Conservation (phyloP, 2,329 filamentous ascomycete species). For the Penicillium aurantiogriseum region DNA sequence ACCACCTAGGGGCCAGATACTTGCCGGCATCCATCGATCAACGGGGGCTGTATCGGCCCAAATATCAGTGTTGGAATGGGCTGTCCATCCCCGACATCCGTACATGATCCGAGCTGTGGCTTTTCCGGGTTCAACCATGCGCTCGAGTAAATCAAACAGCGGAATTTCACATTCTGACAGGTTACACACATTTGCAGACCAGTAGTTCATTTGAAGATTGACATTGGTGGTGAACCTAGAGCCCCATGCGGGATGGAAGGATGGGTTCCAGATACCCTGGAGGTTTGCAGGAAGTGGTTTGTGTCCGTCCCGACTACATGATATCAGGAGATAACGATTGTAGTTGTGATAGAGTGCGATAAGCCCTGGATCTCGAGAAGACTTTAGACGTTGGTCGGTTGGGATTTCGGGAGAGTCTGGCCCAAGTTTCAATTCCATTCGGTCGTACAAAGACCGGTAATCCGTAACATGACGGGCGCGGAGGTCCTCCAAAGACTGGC, state of each 20-base stretch:
- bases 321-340: constrained; percentile 55
- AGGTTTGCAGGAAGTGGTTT: constrained; percentile 55
- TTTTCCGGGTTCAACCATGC: constrained; percentile 40
- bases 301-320: constrained; percentile 49
- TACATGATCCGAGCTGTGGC: constrained; percentile 57
- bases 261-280: constrained; percentile 57
- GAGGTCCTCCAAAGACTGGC: constrained; percentile 21
- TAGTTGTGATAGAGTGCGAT: constrained; percentile 56
- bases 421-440: constrained; percentile 31
- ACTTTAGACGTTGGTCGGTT: constrained; percentile 32
- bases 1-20: constrained; percentile 45
- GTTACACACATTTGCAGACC: constrained; percentile 54
- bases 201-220: constrained; percentile 64
- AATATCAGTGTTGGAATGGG: constrained; percentile 59
- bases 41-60: constrained; percentile 58
- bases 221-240: constrained; percentile 60
- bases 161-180: constrained; percentile 46
- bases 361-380: constrained; percentile 50
- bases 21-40: constrained; percentile 44
- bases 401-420: constrained; percentile 25
- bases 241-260: constrained; percentile 51
- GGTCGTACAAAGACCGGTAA: constrained; percentile 34
- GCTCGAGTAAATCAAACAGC: constrained; percentile 44
- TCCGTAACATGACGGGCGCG: constrained; percentile 35
- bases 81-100: constrained; percentile 55